These are phyloP conservation scores for Clohesyomyces aquaticus DNA, from an alignment of 495 filamentous ascomycete genomes.

Conservation along the genomic window DNA sequence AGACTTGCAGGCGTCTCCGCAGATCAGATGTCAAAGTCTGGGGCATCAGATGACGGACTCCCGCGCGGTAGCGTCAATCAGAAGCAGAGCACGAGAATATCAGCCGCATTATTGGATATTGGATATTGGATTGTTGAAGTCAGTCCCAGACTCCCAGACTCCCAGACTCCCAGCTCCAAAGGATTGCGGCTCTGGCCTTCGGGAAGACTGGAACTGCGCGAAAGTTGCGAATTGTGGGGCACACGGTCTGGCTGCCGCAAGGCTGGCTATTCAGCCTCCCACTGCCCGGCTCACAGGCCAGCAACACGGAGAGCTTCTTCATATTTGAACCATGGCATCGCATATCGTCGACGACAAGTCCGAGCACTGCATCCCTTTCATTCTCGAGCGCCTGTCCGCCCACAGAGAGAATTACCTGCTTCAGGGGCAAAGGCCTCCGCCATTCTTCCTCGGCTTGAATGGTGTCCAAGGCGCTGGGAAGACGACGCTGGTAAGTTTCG, in stretches of 20 bases:
- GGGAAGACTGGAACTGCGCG: no score
- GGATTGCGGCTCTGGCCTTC: neutral
- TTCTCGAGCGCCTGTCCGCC: conserved; percentile 64
- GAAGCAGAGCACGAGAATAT: no score
- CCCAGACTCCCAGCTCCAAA: no score
- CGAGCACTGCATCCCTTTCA: conserved; percentile 83
- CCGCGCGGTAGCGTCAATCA: neutral
- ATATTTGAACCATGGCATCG: conserved; percentile 44
- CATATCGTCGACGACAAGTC: conserved; percentile 82
- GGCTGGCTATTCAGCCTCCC: no score
- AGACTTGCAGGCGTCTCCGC: neutral
- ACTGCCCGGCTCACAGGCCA: no score
- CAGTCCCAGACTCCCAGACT: no score
- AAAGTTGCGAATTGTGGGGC: conserved; percentile 1
- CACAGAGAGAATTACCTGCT: conserved; percentile 52
- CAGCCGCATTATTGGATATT: no score
- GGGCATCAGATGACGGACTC: neutral
- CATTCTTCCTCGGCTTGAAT: conserved; percentile 66
- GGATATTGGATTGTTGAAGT: no score
- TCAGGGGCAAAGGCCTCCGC: conserved; percentile 49
- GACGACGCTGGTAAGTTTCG: conserved; percentile 70
- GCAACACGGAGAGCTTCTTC: no score
- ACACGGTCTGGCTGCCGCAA: neutral
- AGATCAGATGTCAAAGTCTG: conserved; percentile 29
- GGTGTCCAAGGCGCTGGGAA: conserved; percentile 89